A percentile compares a stretch with the other conserved stretches of the same genome.
These are phyloP conservation scores for Arachis monticola DNA, from an alignment of 331 rosid species.

Conservation along the genomic window DNA sequence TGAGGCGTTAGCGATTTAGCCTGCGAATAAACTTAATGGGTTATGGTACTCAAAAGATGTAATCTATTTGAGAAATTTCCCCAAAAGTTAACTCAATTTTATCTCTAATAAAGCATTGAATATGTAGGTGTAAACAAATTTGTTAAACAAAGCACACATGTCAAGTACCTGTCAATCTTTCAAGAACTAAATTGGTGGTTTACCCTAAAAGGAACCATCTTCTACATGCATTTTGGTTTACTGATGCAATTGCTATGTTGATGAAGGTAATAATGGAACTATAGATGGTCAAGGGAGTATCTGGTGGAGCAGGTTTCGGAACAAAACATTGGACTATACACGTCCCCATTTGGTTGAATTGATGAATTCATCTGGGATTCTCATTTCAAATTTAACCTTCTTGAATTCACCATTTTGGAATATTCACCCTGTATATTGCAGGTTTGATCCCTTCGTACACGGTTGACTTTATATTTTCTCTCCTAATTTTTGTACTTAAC, in stretches of 20 bases:
- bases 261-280: constrained; percentile 75
- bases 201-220: neutral
- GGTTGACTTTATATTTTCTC: constrained; percentile 36
- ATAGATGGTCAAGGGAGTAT: constrained; percentile 76
- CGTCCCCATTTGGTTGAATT: constrained; percentile 84
- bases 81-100: no score
- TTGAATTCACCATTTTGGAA: constrained; percentile 81
- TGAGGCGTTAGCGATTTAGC: no score
- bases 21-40: no score
- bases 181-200: no score
- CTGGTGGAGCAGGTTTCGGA: constrained; percentile 72
- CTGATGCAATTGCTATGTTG: constrained; percentile 38
- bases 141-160: no score
- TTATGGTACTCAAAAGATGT: no score
- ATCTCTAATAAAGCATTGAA: no score
- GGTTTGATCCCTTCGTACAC: constrained; percentile 54
- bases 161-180: no score
- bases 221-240: constrained; percentile 28
- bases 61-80: no score
- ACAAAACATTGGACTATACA: constrained; percentile 65
- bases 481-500: constrained; percentile 15
- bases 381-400: constrained; percentile 71
- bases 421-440: constrained; percentile 85
- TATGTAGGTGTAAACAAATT: no score
- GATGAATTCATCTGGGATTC: constrained; percentile 69